These are phyloP conservation scores for Hymenoscyphus repandus DNA, from an alignment of 2,329 filamentous ascomycete genomes.

Conservation along the genomic window DNA sequence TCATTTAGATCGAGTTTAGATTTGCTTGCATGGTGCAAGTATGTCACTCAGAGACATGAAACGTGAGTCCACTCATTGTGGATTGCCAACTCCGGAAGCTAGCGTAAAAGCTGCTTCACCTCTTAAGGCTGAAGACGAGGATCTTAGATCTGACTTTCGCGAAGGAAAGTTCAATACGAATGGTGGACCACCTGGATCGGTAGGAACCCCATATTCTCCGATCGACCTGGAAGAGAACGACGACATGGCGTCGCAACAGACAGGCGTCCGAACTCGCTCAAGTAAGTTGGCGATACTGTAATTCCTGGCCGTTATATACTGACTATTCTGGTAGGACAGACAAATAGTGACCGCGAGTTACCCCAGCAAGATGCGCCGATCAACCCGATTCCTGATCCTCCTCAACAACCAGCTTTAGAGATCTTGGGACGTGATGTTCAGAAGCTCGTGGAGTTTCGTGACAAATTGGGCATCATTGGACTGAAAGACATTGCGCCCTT, in stretches of 20 bases:
- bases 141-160: neutral
- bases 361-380: too few relatives aligned
- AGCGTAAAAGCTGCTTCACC: neutral
- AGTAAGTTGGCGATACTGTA: too few relatives aligned
- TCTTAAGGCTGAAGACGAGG: neutral
- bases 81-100: neutral
- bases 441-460: slow-evolving; percentile 59
- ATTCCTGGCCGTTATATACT: too few relatives aligned
- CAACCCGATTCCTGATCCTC: too few relatives aligned
- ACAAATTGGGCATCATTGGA: slow-evolving; percentile 64
- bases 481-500: slow-evolving; percentile 63
- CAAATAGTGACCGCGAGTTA: too few relatives aligned
- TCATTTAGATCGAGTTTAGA: too few relatives aligned
- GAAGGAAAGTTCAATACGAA: neutral
- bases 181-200: too few relatives aligned
- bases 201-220: too few relatives aligned
- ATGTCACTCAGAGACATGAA: neutral
- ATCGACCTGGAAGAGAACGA: too few relatives aligned
- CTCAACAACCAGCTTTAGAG: slow-evolving; percentile 33
- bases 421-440: slow-evolving; percentile 59
- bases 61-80: neutral
- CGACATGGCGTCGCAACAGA: too few relatives aligned
- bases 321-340: neutral
- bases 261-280: too few relatives aligned
- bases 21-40: neutral